Conservation (phyloP, 441 rosid species). For the Kokia cookei region DNA sequence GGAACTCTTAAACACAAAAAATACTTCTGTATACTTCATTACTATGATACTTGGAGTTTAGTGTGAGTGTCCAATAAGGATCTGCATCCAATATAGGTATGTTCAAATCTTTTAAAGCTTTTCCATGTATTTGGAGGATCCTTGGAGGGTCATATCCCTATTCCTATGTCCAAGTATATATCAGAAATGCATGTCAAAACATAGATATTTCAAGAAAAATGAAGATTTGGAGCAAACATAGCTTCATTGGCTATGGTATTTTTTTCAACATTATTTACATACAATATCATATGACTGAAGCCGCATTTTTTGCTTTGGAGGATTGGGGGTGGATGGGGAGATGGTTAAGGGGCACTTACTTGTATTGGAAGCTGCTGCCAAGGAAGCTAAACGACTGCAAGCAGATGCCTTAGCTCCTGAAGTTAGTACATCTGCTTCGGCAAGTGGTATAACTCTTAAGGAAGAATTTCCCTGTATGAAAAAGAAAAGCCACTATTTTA, state of each 20-base stretch:
- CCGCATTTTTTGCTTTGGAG: background rate
- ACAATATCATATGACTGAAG: background rate
- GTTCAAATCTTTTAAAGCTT: background rate
- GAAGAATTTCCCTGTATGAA: slow-evolving; percentile 45
- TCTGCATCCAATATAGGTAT: background rate
- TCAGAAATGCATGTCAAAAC: background rate
- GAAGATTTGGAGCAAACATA: background rate
- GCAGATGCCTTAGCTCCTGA: slow-evolving; percentile 93
- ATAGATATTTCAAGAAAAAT: background rate
- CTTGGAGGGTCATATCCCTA: background rate
- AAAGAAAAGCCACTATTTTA: slow-evolving; percentile 8
- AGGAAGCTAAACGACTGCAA: slow-evolving; percentile 80
- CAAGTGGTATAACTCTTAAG: slow-evolving; percentile 55
- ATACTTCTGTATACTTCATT: background rate
- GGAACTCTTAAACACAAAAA: background rate
- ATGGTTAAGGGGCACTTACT: slow-evolving; percentile 28
- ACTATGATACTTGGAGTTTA: background rate
- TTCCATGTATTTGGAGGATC: background rate
- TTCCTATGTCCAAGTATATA: background rate
- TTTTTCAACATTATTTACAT: background rate
- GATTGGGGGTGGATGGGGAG: background rate
- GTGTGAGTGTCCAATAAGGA: background rate
- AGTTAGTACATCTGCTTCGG: slow-evolving; percentile 56
- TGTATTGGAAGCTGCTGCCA: slow-evolving; percentile 54
- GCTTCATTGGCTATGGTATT: background rate